Evolutionary conservation across 1,284 basidiomycete genomes (phyloP), one percentile per base, ranked within the genome.

Genomic region (Meripilus lineatus): DNA sequence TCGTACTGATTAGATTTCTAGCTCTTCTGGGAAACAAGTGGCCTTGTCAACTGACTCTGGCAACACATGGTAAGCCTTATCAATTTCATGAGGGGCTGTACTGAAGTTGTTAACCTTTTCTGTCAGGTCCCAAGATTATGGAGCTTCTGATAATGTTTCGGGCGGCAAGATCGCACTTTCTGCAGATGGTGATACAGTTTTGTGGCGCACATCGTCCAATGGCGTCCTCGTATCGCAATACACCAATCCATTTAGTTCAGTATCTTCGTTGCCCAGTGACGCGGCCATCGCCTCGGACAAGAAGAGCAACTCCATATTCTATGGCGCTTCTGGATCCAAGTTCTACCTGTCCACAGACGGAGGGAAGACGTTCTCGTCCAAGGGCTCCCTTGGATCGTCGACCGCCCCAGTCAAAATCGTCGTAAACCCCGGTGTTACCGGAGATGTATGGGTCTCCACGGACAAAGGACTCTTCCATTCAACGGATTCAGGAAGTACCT

Each of bases 251-350:
- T 82, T 82, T 57, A 60, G 64, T 2, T 52, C 67, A 3, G 77
- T 81, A 30, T 54, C 74, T 1, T 63, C 70, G 8, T 66, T 84
- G 3, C 77, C 79, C 2, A 65, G 72, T 6, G 63, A 61, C 35
- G 71, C 77, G 0, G 68, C 64, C 13, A 81, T 82, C 49, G 78
- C 78, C 4, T 76, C 79, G 2, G 80, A 82, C 61, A 81, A 81
- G 61, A 66, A 67, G 50, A 72, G 71, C 58, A 72, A 76, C 53
- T 63, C 69, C 0, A 57, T 78, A 25, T 80, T 81, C 64, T 82
- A 81, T 52, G 79, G 69, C 24, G 77, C 77, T 11, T 67, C 72
- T 13, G 69, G 68, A 1, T 65, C 67, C 13, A 65, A 61, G n/a
- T 80, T 82, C 67, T 82, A 80, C 55, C 51, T 79, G 15, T 81